Base-by-base conservation (phyloP, 176 grass and related monocot species). In the Otatea glauca region DNA sequence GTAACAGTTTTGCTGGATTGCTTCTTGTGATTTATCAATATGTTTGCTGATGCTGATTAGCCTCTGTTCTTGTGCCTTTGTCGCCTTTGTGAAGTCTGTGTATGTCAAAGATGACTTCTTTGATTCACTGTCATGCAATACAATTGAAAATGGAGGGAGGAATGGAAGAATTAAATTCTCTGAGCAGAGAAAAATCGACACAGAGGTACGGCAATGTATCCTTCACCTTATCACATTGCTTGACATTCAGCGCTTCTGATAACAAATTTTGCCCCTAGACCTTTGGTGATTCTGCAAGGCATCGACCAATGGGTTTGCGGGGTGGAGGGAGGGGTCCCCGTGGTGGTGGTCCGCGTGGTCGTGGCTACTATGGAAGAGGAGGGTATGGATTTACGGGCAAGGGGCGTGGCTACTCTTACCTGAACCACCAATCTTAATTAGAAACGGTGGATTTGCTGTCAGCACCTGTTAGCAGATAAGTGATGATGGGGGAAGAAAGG, bases 91-190 rank as follows among this genome's bases (percentile, higher is more conserved):
- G 25, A 71, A 98, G 96, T 70, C 86, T 89, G 88, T 96, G 27
- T 96, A 94, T 92, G 89, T 93, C 24, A 98, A 98, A 80, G 96
- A 98, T 29, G 93, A 98, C 47, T 98, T 98, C 85, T 98, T 98
- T 25, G 93, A 98, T 92, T 89, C 96, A 65, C 91, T 98, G 27
- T 98, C 96, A 23, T 92, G 85, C 88, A 91, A 89, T 75, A 92
- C 93, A 72, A 88, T 92, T 73, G 89, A 91, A 70, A 87, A 91
- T 80, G 92, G 88, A 68, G 80, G 54, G 25, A 75, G 84, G 35
- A 90, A 87, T 88, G 96, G 89, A 78, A 91, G 96, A 76, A 75
- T 94, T 45, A 98, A 83, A 83, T 98, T 94, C 63, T 95, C 91
- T 0, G 89, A 96, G 86, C 93, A 94, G 81, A 48, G 94, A 80